Base-by-base conservation (phyloP, 2,329 filamentous ascomycete species). In the Penicillium brevicompactum region DNA sequence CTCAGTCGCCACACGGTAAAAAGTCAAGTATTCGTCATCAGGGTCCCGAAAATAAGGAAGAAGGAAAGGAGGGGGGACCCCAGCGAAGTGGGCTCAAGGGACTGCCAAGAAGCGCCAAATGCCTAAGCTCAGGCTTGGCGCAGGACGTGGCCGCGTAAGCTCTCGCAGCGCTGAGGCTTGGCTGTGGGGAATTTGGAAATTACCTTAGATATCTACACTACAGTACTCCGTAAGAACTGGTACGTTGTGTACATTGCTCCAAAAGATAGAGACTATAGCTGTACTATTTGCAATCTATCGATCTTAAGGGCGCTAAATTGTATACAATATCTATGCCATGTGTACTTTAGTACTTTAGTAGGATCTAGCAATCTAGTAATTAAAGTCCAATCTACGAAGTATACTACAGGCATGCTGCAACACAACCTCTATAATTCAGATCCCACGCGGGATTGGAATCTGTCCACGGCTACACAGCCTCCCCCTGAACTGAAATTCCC, bases 41-140 rank as follows among this genome's bases (percentile, higher is more conserved):
- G 43, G 43, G 27, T 34, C 34, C 37, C n/a, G 31, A 37, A 18
- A 42, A 45, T 37, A 16, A 16, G 27, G 37, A 24, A 53, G 48
- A 18, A 30, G 14, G 21, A 53, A 54, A 46, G 31, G 47, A 54
- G 52, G 51, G 46, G 24, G 31, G 34, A 13, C 13, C 34, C 34
- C 46, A 52, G 24, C 13, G n/a, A 13, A n/a, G 34, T 31, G 24
- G 16, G 27, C 31, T 22, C 48, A 21, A 43, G 38, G 42, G 22
- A n/a, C 38, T 57, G 61, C 63, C 61, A 65, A 65, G 58, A 51
- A 41, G 45, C 57, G 57, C 56, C 51, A 62, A 63, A 64, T 65
- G 60, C 61, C 63, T 65, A 65, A 65, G 63, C 63, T 64, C 58
- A 56, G 38, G n/a, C 63, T 65, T 65, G 63, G 63, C 63, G 27